A percentile compares a stretch with the other conserved stretches of the same genome.
Conservation (phyloP, 2,329 filamentous ascomycete species). For the Cryphonectria naterciae region DNA sequence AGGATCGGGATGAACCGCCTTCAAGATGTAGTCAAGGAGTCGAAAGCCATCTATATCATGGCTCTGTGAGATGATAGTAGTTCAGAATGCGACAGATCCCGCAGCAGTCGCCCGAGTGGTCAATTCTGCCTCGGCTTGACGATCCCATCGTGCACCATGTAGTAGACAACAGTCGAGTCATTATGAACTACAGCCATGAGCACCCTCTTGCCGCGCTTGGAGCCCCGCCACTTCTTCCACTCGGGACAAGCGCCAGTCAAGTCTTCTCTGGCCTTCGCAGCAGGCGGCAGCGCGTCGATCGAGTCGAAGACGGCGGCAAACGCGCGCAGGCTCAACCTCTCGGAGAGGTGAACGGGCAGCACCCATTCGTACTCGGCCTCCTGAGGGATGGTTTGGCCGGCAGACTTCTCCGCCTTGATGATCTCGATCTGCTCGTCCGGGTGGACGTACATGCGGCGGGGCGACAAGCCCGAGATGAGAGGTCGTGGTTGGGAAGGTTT, state of each 20-base stretch:
- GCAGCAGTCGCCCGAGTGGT: conserved; percentile 30
- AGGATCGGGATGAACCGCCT: conserved; percentile 14
- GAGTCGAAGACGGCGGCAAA: conserved; percentile 74
- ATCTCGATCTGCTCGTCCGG: conserved; percentile 81
- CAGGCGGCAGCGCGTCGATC: conserved; percentile 50
- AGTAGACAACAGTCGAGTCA: conserved; percentile 84
- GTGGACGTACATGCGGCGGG: conserved; percentile 74
- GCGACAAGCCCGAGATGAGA: conserved; percentile 73
- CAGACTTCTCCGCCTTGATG: conserved; percentile 61
- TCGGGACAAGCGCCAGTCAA: conserved; percentile 33
- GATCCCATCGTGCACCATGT: conserved; percentile 83
- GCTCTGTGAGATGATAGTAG: not conserved
- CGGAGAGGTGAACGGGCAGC: conserved; percentile 70
- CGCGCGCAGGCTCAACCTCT: conserved; percentile 70
- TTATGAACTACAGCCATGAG: conserved; percentile 76
- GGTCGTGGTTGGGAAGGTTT: conserved; percentile 58
- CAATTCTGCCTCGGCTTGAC: conserved; percentile 85
- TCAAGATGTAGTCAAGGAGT: not conserved
- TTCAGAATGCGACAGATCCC: not conserved
- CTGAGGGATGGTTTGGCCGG: conserved; percentile 50
- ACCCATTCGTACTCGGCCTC: conserved; percentile 71
- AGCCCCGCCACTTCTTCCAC: conserved; percentile 48
- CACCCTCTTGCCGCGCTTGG: conserved; percentile 65
- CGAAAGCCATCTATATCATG: not conserved
- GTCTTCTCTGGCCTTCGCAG: conserved; percentile 32